Evolutionary conservation across 2,329 filamentous ascomycete genomes (phyloP), one percentile per base, ranked within the genome.

Genomic region (Aspergillus sergii): DNA sequence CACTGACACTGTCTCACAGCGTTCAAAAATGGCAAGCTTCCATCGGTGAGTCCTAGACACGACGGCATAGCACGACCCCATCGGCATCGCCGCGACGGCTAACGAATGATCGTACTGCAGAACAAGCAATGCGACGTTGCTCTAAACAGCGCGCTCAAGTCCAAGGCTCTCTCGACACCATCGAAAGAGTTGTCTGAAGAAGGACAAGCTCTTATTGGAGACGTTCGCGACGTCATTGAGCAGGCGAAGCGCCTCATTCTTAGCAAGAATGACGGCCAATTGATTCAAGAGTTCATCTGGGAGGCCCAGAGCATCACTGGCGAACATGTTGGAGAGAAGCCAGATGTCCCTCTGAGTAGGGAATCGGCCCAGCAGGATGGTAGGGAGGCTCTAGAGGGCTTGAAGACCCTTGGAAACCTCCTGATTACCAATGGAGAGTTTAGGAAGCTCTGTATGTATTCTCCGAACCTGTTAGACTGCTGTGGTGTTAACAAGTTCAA

Each of bases 231-330:
- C 59, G 92, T 97, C 58, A 89, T 99, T 53, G 87, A 91, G 72
- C 87, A 95, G 76, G 91, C 94, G 63, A 96, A 97, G 83, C 81
- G 89, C 62, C 85, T 99, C 14, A 82, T 98, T 10, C 84, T 99
- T 30, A 91, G 90, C 81, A 99, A 98, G 86, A 99, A 99, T 76
- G 87, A 97, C 64, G 95, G 94, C 75, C 93, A 99, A 73, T 81
- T 98, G 62, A 82, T 99, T 23, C 95, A 99, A 76, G 94, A 99
- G 73, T 98, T 99, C 79, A 92, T 98, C 79, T 99, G 92, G 91
- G 91, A 97, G 76, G 94, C 93, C 0, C 88, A 93, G 74, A 86
- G 91, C 54, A 89, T 95, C 66, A 87, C 88, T 59, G 81, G 86
- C 62, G 89, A 84, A 71, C 83, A 85, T 58, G 84, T 92, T 30